Evolutionary conservation across 257 asterid species (phyloP).

Genomic region (Haberlea rhodopensis): DNA sequence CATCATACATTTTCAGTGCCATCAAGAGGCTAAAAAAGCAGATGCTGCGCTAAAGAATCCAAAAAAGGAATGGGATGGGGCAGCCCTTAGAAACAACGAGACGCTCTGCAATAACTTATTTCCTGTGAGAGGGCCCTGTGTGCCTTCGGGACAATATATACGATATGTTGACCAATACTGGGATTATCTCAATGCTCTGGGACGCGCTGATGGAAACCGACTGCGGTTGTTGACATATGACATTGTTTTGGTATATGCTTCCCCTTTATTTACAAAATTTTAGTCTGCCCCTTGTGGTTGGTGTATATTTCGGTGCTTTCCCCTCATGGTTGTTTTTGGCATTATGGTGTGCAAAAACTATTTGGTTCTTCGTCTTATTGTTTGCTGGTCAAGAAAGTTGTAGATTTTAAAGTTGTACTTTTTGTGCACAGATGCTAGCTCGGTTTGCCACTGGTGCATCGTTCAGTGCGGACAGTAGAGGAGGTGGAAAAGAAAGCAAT

Average conservation of each 20-base stretch:
- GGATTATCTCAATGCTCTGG: constrained; percentile 91
- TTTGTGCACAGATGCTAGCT: constrained; percentile 82
- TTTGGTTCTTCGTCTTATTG: background rate
- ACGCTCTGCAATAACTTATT: constrained; percentile 91
- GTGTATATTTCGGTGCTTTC: background rate
- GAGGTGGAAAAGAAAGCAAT: constrained; percentile 98
- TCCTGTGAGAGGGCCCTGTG: constrained; percentile 84
- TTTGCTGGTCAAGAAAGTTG: background rate
- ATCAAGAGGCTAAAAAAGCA: constrained; percentile 98
- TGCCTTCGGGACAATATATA: constrained; percentile 75
- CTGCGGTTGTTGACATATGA: constrained; percentile 86
- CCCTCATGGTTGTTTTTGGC: background rate
- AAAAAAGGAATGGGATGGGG: constrained; percentile 99
- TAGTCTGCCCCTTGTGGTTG: background rate
- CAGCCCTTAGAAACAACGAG: constrained; percentile 92
- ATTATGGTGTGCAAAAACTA: background rate
- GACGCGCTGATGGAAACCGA: constrained; percentile 97
- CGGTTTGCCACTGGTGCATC: constrained; percentile 97
- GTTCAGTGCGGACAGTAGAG: constrained; percentile 80
- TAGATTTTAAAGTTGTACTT: background rate
- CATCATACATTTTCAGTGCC: constrained; percentile 98
- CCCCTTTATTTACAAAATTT: constrained; percentile 7
- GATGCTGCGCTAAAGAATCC: constrained; percentile 90
- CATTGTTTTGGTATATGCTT: constrained; percentile 75
- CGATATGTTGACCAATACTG: constrained; percentile 95